phyloP scores from a whole-genome alignment of 2,329 filamentous ascomycete genomes.

The Sporothrix luriei region DNA sequence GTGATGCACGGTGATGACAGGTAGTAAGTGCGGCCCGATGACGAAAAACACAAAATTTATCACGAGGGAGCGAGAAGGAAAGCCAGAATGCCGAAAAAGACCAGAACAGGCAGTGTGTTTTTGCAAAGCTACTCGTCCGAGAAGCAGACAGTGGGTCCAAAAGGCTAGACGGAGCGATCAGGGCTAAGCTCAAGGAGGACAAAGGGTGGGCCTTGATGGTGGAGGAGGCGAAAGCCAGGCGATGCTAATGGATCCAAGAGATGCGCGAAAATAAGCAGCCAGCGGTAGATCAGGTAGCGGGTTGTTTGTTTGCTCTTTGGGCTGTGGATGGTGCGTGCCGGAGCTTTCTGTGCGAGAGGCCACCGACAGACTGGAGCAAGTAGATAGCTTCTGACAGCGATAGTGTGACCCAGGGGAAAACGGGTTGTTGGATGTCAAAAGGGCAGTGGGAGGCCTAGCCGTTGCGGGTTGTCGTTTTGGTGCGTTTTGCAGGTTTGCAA shows the following conservation, averaged over 20 bases:
- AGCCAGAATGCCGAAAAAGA: constrained; percentile 23
- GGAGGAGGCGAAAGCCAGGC: constrained; percentile 22
- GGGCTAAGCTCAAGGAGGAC: constrained; percentile 16
- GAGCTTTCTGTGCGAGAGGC: not conserved
- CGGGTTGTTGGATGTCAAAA: constrained; percentile 11
- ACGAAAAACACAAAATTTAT: constrained; percentile 26
- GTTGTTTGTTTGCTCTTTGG: no score
- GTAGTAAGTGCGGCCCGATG: constrained; percentile 2
- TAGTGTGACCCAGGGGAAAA: not conserved
- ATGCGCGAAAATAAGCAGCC: constrained; percentile 24
- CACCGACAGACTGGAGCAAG: not conserved
- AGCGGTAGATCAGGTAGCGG: not conserved
- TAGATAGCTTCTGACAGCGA: constrained; percentile 4
- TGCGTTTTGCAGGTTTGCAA: not conserved
- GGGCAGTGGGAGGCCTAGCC: not conserved
- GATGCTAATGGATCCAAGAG: constrained; percentile 1
- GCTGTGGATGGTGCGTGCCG: not conserved
- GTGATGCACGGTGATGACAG: constrained; percentile 13
- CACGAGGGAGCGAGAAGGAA: constrained; percentile 17
- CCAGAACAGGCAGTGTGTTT: constrained; percentile 31
- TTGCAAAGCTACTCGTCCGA: constrained; percentile 28
- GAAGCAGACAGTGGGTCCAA: constrained; percentile 23
- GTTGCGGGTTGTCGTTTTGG: not conserved
- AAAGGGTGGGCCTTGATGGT: constrained; percentile 10
- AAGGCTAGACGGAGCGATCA: constrained; percentile 3